Evolutionary conservation across 352 stramenopile genomes (phyloP), one percentile per base, ranked within the genome.

Genomic region (Pythium rishiriense): DNA sequence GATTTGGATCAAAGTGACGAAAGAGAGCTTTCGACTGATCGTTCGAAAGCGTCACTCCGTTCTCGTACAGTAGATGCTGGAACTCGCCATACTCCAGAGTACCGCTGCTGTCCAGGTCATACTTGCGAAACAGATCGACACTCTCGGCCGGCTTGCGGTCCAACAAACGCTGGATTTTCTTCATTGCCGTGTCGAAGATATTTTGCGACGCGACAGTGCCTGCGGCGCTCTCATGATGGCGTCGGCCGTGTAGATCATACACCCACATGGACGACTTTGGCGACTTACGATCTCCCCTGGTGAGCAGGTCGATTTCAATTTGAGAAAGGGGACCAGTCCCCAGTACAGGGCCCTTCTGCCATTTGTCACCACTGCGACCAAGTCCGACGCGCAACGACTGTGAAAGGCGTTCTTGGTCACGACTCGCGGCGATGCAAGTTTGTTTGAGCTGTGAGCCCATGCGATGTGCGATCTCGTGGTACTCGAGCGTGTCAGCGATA

Each of bases 211-310:
- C 59, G n/a, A 90, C 41, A 11, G 68, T 50, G 0, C 42, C 64
- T 7, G 75, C 68, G 25, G 81, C 59, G 0, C 57, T 45, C 15
- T 72, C 63, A 35, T 59, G 62, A 39, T 79, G 81, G 4, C 77
- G 78, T 2, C 79, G 72, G 2, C 83, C 83, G 12, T 92, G 76
- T 9, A 88, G 75, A 64, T 91, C 83, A 55, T 89, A 91, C 42
- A 90, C 74, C 45, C 46, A 62, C 62, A 62, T 62, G 1, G 45
- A 37, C 6, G 28, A 4, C 10, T 60, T n/a, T 48, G 7, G 14
- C 4, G 35, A 33, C 3, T 49, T 45, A 7, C 31, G 31, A 28
- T 39, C 24, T 7, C 29, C 19, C 26, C n/a, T 39, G 9, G 49
- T 61, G 3, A 62, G 64, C 15, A 80, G 35, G 39, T 86, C 65